Evolutionary conservation across 2,329 filamentous ascomycete species (phyloP).

Genomic region (Xylogone sp.): DNA sequence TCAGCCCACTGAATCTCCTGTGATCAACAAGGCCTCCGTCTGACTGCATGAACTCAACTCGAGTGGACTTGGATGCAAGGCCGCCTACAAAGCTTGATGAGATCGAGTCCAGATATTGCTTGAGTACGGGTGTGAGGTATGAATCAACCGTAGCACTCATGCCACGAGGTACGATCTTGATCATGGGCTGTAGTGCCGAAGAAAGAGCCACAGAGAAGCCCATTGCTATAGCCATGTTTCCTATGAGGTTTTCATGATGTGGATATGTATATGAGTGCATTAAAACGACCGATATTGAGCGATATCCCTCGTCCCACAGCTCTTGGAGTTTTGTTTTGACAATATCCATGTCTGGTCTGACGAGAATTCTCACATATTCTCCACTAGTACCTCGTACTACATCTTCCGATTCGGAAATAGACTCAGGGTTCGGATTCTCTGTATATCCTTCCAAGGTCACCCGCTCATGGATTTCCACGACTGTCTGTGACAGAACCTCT

Average conservation of each 20-base stretch:
- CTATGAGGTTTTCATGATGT: slow-evolving; percentile 57
- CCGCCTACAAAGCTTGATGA: slow-evolving; percentile 66
- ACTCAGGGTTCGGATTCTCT: slow-evolving; percentile 65
- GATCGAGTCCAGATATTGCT: slow-evolving; percentile 62
- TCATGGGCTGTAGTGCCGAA: slow-evolving; percentile 67
- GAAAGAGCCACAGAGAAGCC: slow-evolving; percentile 61
- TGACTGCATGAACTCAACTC: slow-evolving; percentile 66
- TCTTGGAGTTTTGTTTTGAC: slow-evolving; percentile 40
- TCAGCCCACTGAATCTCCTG: slow-evolving; percentile 57
- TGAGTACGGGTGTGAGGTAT: slow-evolving; percentile 64
- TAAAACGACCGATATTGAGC: slow-evolving; percentile 60
- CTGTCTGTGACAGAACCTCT: slow-evolving; percentile 62
- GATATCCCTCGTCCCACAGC: slow-evolving; percentile 54
- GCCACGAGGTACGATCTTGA: slow-evolving; percentile 62
- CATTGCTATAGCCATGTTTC: slow-evolving; percentile 55
- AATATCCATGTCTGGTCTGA: slow-evolving; percentile 44
- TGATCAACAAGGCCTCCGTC: slow-evolving; percentile 57
- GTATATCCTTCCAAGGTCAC: slow-evolving; percentile 70
- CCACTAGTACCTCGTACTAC: slow-evolving; percentile 60
- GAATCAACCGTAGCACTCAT: slow-evolving; percentile 66
- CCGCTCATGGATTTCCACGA: slow-evolving; percentile 68
- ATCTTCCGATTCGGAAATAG: slow-evolving; percentile 41
- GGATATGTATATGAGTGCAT: slow-evolving; percentile 68
- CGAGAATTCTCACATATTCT: slow-evolving; percentile 58
- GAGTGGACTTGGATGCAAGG: slow-evolving; percentile 55